Evolutionary conservation across 1,284 basidiomycete species (phyloP).

Genomic region (Boletus mariae): DNA sequence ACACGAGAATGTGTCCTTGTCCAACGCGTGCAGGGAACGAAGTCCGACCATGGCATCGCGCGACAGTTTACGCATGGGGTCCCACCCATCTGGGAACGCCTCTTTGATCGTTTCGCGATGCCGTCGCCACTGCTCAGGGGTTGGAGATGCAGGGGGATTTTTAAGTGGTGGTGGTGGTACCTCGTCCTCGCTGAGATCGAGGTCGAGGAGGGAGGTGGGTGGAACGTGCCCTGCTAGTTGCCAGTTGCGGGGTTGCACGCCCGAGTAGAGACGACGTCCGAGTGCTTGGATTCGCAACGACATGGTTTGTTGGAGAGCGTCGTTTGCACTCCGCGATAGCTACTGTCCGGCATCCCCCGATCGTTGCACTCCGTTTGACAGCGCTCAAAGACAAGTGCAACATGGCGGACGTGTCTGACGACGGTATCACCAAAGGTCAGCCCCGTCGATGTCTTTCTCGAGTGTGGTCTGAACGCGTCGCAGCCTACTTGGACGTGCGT

Average conservation of each 20-base stretch:
- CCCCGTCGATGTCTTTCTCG: slow-evolving; percentile 5
- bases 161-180: slow-evolving; percentile 40
- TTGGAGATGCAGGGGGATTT: slow-evolving; percentile 41
- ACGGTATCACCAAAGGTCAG: slow-evolving; percentile 74
- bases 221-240: slow-evolving; percentile 43
- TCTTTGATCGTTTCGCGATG: slow-evolving; percentile 59
- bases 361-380: background rate
- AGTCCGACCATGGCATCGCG: slow-evolving; percentile 87
- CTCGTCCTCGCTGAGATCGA: slow-evolving; percentile 52
- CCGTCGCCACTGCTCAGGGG: slow-evolving; percentile 48
- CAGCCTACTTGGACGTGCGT: slow-evolving; percentile 85
- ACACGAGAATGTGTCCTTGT: slow-evolving; percentile 69
- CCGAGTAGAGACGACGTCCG: slow-evolving; percentile 28
- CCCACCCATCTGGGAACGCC: slow-evolving; percentile 77
- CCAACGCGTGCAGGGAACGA: slow-evolving; percentile 65
- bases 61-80: slow-evolving; percentile 83
- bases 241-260: slow-evolving; percentile 41
- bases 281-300: slow-evolving; percentile 16
- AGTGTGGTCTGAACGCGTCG: slow-evolving; percentile 14
- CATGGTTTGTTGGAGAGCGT: background rate
- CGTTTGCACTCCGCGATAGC: slow-evolving; percentile 24
- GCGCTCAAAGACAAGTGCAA: background rate
- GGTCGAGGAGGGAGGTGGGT: slow-evolving; percentile 49
- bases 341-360: slow-evolving; percentile 27
- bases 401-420: slow-evolving; percentile 85